Base-by-base conservation (phyloP, 2,329 filamentous ascomycete species). In the Teratosphaeria destructans region DNA sequence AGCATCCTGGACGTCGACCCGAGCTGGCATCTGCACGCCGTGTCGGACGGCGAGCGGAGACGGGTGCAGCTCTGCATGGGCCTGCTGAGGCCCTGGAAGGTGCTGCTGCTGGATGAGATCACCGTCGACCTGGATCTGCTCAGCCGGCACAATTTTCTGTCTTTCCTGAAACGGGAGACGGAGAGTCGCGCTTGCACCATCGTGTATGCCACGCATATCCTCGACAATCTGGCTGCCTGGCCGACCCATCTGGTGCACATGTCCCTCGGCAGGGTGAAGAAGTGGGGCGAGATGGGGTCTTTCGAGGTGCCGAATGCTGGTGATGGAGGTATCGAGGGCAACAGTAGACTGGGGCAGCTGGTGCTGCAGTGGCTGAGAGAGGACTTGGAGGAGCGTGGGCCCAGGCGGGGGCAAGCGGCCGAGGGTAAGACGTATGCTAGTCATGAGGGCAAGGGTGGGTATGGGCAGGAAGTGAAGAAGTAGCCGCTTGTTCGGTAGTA, bases 11-110 rank as follows among this genome's bases (percentile, higher is more conserved):
- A 99, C 73, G 91, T 99, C 65, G 94, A 99, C 77, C 80, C 89
- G 14, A 78, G 80, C 61, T 99, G 94, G 94, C 88, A 92, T 68
- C 94, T 99, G 89, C 92, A 96, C 73, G 89, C 92, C 54, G 93
- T 99, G 5, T 90, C 85, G 1, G 94, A 99, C 70, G 94, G 94
- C 57, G 94, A 99, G 78, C 79, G 94, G 16, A 82, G 94, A 16
- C 82, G 94, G 19, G 94, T 99, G 5, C 94, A 99, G 78, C 81
- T 99, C 7, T 92, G 92, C 62, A 99, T 99, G 94, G 94, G 94
- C 0, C 79, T 99, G 8, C 76, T 99, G 53, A 81, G 93, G 3
- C 94, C 94, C 0, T 99, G 94, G 94, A 86, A 85, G 11, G 87
- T 99, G 3, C 78, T 99, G 32, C 79, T 99, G 57, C 82, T 99